Evolutionary conservation across 2,329 filamentous ascomycete genomes (phyloP).

Genomic region (Helotiales sp.): DNA sequence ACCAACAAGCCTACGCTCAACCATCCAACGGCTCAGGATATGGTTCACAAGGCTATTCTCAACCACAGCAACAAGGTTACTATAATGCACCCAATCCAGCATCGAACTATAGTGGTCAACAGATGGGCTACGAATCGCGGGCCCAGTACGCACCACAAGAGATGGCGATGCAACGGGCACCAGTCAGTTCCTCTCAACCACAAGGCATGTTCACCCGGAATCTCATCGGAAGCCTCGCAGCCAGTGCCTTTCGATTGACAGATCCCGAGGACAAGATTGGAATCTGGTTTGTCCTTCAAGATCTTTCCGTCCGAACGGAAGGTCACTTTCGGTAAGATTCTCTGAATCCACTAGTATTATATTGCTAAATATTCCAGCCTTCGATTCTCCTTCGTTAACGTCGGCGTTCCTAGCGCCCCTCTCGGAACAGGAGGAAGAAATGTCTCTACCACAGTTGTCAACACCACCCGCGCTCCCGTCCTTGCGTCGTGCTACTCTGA

Average conservation of each 20-base stretch:
- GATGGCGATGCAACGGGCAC: conserved; percentile 21
- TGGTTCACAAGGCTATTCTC: conserved; percentile 39
- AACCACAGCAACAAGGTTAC: conserved; percentile 32
- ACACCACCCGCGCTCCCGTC: conserved; percentile 75
- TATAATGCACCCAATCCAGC: conserved; percentile 6
- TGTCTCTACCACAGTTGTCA: conserved; percentile 51
- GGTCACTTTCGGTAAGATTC: conserved; percentile 76
- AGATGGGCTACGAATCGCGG: conserved; percentile 8
- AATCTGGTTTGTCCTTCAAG: conserved; percentile 96
- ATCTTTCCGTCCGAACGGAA: conserved; percentile 91
- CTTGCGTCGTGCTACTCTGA: conserved; percentile 86
- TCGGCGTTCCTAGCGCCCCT: conserved; percentile 52
- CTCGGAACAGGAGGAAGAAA: conserved; percentile 30
- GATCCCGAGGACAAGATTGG: conserved; percentile 80
- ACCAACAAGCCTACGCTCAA: conserved; percentile 26
- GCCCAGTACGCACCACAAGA: conserved; percentile 23
- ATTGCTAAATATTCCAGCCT: conserved; percentile 43
- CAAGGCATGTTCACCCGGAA: conserved; percentile 93
- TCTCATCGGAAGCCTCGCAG: conserved; percentile 86
- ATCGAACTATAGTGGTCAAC: conserved; percentile 4
- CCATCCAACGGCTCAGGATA: conserved; percentile 24
- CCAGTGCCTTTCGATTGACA: conserved; percentile 81
- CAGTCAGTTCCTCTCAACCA: conserved; percentile 42
- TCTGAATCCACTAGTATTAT: not conserved
- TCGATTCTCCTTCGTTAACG: conserved; percentile 78